Evolutionary conservation across 148 eudicot genomes (phyloP).

Genomic region (Dysphania ambrosioides): DNA sequence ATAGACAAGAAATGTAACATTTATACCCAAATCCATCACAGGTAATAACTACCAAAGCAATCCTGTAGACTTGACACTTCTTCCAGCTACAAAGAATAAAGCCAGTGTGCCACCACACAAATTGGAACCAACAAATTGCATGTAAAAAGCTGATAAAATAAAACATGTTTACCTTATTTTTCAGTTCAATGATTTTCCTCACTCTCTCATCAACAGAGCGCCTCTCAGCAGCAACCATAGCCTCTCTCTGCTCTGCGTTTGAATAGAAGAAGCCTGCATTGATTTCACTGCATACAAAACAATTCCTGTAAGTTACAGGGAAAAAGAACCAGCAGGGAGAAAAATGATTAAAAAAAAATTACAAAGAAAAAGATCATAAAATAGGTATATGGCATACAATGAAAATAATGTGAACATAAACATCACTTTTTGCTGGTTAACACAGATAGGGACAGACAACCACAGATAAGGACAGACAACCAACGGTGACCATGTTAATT

Average conservation of each 20-base stretch:
- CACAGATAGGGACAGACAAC: no score
- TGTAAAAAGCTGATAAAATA: neutral
- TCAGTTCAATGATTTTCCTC: slow-evolving; percentile 77
- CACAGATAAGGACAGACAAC: no score
- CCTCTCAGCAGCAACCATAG: slow-evolving; percentile 98
- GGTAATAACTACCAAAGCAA: no score
- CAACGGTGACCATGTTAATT: neutral
- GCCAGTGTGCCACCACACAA: neutral
- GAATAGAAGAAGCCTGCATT: slow-evolving; percentile 99
- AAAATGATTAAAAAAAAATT: no score
- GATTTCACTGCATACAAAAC: slow-evolving; percentile 68
- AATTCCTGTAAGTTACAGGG: no score
- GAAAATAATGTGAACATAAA: no score
- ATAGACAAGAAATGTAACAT: slow-evolving; percentile 7
- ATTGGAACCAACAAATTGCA: neutral
- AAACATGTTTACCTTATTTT: slow-evolving; percentile 90
- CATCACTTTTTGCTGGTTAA: no score
- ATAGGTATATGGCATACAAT: no score
- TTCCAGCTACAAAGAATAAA: neutral
- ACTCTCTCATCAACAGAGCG: slow-evolving; percentile 95
- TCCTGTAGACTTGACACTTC: neutral
- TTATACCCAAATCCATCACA: neutral
- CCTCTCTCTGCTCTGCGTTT: slow-evolving; percentile 93
- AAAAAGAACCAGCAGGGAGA: no score
- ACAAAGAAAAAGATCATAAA: no score